phyloP scores from a whole-genome alignment of 306 rosid genomes.

The Lathyrus tuberosus region DNA sequence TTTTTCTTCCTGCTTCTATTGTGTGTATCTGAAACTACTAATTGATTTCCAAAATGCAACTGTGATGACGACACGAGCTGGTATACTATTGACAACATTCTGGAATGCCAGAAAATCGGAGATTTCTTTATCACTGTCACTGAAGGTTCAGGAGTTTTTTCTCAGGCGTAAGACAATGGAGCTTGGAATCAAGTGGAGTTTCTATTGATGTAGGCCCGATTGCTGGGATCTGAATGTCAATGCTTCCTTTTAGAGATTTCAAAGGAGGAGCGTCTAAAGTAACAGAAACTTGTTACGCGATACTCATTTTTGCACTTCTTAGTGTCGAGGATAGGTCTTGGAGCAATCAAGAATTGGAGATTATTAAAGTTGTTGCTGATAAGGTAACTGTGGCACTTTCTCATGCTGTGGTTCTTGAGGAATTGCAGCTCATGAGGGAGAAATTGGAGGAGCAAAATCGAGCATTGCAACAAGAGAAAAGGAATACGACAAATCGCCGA shows the following conservation, averaged over 20 bases:
- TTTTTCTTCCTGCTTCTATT: constrained; percentile 43
- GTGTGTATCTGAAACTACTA: constrained; percentile 51
- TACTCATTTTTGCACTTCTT: constrained; percentile 80
- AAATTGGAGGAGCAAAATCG: constrained; percentile 83
- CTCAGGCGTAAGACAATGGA: constrained; percentile 85
- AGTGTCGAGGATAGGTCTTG: constrained; percentile 61
- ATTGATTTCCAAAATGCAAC: constrained; percentile 64
- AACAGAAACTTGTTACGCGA: constrained; percentile 62
- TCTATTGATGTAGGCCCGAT: constrained; percentile 73
- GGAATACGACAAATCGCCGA: too few relatives aligned
- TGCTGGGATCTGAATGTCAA: constrained; percentile 91
- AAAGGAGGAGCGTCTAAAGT: constrained; percentile 83
- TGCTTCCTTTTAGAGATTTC: constrained; percentile 82
- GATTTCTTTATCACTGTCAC: constrained; percentile 91
- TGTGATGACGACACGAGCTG: constrained; percentile 81
- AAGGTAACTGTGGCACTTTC: constrained; percentile 95
- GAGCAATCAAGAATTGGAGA: constrained; percentile 76
- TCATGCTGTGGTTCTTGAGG: constrained; percentile 86
- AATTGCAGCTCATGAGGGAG: constrained; percentile 87
- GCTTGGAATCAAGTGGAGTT: constrained; percentile 63
- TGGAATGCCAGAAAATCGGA: constrained; percentile 76
- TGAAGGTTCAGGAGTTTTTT: constrained; percentile 85
- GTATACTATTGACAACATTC: constrained; percentile 69
- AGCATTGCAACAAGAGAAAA: constrained; percentile 68
- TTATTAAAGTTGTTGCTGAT: constrained; percentile 85